Evolutionary conservation across 176 grass and related monocot genomes (phyloP), one percentile per base, ranked within the genome.

Genomic region (Otatea glauca): DNA sequence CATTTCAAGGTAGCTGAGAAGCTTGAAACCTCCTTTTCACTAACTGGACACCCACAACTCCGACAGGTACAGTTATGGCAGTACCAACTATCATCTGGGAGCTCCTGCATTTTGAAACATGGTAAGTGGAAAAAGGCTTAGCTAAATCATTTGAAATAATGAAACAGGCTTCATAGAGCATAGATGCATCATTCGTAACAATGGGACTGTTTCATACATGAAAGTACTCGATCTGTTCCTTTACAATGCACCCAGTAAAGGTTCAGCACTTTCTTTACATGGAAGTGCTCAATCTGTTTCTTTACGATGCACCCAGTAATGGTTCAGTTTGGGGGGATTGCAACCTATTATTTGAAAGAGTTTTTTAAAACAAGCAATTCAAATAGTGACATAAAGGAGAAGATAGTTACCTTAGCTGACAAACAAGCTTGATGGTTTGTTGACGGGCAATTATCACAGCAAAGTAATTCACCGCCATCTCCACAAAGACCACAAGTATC

Each of bases 401-500:
- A 53, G 62, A 65, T 81, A 84, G 63, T 53, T 84, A 92, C 90
- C 90, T 89, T 79, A 56, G 74, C 37, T 4, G 79, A 49, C 83
- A 92, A 78, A 66, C 90, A 92, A 78, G 73, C 43, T 65, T 70
- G 87, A 77, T 92, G 90, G 61, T 89, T 89, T 16, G 90, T 92
- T 35, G 86, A 89, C 21, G 86, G 90, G 78, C 90, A 92, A 35
- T 65, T 92, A 82, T 92, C 90, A 86, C 90, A 92, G 51, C 90
- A 92, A 66, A 92, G 63, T 64, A 92, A 81, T 51, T 92, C 83
- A 24, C 90, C 90, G 74, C 90, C 90, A 87, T 92, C 90, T 27
- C 87, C 87, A 84, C 90, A 92, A n/a, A 92, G 66, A 8, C 86
- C 90, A 89, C 90, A 92, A 34, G 90, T 92, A 78, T 92, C 90